phyloP scores from a whole-genome alignment of 345 rosid genomes.

The Nasturtium officinale region DNA sequence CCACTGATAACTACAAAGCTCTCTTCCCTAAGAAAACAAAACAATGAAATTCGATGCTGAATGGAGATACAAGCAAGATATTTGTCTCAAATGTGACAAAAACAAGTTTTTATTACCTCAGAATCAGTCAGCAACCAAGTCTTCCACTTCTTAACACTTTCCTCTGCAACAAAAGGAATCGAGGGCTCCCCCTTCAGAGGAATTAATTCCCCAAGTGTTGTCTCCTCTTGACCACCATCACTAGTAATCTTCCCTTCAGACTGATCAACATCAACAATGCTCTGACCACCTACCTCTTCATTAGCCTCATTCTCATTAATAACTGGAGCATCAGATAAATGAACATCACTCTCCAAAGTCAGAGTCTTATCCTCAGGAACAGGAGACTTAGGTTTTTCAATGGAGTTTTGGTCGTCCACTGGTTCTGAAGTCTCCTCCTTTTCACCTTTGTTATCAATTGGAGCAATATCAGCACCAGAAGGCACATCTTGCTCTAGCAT shows the following conservation, averaged over 20 bases:
- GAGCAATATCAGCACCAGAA: constrained; percentile 22
- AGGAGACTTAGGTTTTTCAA: constrained; percentile 37
- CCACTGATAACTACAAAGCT: not conserved
- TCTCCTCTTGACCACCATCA: constrained; percentile 28
- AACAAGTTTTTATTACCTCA: constrained; percentile 50
- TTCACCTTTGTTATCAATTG: constrained; percentile 40
- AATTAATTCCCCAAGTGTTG: constrained; percentile 24
- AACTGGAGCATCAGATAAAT: constrained; percentile 39
- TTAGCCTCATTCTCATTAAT: constrained; percentile 9
- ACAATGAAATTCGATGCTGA: not conserved
- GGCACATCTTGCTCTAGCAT: constrained; percentile 52
- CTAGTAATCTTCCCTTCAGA: constrained; percentile 21
- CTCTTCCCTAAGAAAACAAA: not conserved
- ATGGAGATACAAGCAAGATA: not conserved
- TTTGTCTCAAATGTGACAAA: not conserved
- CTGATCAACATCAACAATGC: constrained; percentile 27
- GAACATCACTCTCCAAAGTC: constrained; percentile 51
- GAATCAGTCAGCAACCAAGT: constrained; percentile 63
- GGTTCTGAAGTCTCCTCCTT: constrained; percentile 34
- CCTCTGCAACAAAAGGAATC: constrained; percentile 44
- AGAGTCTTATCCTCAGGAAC: constrained; percentile 43
- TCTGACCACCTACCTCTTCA: constrained; percentile 23
- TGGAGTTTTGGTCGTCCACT: constrained; percentile 33
- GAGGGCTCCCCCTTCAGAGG: constrained; percentile 40
- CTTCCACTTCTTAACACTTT: constrained; percentile 54